These are phyloP conservation scores for Phylloboletellus chloephorus DNA, from an alignment of 1,284 basidiomycete genomes.

Conservation along the genomic window DNA sequence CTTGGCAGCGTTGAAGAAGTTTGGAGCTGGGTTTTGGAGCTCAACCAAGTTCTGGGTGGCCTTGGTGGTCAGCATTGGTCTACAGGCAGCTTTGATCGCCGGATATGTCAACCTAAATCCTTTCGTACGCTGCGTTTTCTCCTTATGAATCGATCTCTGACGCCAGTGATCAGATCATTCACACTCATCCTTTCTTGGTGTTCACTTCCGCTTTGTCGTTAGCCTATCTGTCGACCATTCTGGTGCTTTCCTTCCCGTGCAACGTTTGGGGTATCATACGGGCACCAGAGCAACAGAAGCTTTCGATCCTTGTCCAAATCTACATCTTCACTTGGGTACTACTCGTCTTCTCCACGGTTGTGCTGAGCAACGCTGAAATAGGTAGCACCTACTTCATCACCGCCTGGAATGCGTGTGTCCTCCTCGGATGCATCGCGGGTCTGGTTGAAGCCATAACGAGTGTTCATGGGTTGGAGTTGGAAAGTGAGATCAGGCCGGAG, in stretches of 20 bases:
- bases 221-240: slow-evolving; percentile 40
- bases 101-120: slow-evolving; percentile 55
- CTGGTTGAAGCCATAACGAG: slow-evolving; percentile 35
- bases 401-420: slow-evolving; percentile 49
- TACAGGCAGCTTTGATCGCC: slow-evolving; percentile 45
- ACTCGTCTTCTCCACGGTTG: slow-evolving; percentile 45
- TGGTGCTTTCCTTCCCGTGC: slow-evolving; percentile 21
- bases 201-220: slow-evolving; percentile 46
- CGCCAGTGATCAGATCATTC: slow-evolving; percentile 45
- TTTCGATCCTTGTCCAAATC: slow-evolving; percentile 41
- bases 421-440: slow-evolving; percentile 44
- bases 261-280: slow-evolving; percentile 10
- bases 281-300: slow-evolving; percentile 38
- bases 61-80: slow-evolving; percentile 39
- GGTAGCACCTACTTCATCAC: slow-evolving; percentile 56
- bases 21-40: slow-evolving; percentile 34
- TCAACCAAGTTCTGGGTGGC: slow-evolving; percentile 59
- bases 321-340: slow-evolving; percentile 55
- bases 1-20: slow-evolving; percentile 14
- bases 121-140: slow-evolving; percentile 43
- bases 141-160: slow-evolving; percentile 6
- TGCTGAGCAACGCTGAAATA: slow-evolving; percentile 39
- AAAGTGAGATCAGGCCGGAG: slow-evolving; percentile 4
- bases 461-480: slow-evolving; percentile 21
- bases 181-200: slow-evolving; percentile 52